Percentiles rank a stretch among this genome's conserved stretches.
Conservation (phyloP, 768 basidiomycete genomes). For the Panaeolus papilionaceus region DNA sequence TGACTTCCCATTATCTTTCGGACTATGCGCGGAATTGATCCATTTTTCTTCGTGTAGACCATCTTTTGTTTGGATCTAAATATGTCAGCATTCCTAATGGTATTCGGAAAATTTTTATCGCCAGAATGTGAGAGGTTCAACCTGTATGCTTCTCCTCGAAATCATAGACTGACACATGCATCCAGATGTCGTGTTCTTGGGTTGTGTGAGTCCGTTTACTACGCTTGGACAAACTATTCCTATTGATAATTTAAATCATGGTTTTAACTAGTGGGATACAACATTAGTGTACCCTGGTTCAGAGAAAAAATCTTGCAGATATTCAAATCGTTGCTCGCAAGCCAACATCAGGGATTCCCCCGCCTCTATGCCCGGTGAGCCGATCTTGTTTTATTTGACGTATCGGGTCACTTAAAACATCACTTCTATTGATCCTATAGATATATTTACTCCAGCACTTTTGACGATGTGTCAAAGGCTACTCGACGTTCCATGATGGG, state of each 20-base stretch:
- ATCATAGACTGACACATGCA: too few species aligned
- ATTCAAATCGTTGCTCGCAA: constrained; percentile 17
- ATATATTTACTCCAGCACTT: constrained; percentile 22
- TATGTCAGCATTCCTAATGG: not conserved
- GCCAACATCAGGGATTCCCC: constrained; percentile 15
- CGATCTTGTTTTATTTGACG: not conserved
- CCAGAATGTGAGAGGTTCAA: constrained; percentile 21
- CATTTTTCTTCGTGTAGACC: constrained; percentile 11
- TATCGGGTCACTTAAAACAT: not conserved
- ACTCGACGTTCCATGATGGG: constrained; percentile 25
- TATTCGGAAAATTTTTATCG: constrained; percentile 22
- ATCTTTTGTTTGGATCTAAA: constrained; percentile 20
- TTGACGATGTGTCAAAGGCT: constrained; percentile 10
- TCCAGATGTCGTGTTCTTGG: constrained; percentile 26
- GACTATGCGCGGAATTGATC: not conserved
- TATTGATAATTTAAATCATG: not conserved
- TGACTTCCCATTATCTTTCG: not conserved
- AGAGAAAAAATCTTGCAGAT: constrained; percentile 16
- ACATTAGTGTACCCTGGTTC: constrained; percentile 18
- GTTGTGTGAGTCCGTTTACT: constrained; percentile 20
- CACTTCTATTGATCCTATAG: constrained; percentile 6
- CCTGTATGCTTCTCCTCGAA: not conserved
- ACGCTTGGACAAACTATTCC: not conserved
- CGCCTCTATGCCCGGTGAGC: constrained; percentile 22
- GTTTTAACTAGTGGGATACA: constrained; percentile 21